Evolutionary conservation across 2,329 filamentous ascomycete species (phyloP), one percentile per base, ranked within the genome.

Genomic region (Cytospora leucostoma): DNA sequence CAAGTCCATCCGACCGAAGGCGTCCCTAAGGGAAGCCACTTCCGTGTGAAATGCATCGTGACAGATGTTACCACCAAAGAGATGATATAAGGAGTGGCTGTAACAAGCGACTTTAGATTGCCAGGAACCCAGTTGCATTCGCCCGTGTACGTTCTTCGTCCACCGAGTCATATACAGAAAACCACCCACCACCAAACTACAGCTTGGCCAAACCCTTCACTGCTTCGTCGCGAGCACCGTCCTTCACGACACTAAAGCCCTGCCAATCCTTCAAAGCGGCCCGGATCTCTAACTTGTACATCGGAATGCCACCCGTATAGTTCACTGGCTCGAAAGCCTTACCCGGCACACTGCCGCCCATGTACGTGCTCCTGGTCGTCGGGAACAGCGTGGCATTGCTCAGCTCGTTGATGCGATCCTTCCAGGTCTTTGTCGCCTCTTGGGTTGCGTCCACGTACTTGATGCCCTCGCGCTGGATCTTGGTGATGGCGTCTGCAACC

Each of bases 291-390:
- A 13, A 35, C 7, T 56, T 59, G 53, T 81, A 81, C 3, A 40
- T 49, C 0, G 74, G 73, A 17, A 81, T 71, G 0, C 79, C 79
- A 0, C 75, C 79, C 0, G 77, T 61, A 62, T 79, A 87, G 55
- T 80, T 79, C 10, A 85, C 71, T 0, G 79, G 79, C 73, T 87
- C 84, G 33, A 75, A 75, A 0, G 75, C 68, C 73, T 86, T 86
- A 0, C 79, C 82, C 0, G 84, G 83, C 1, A 85, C 76, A 49
- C 76, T 84, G 0, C 78, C 80, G 3, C 85, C 84, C 79, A 85
- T 66, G 7, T 66, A 66, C 21, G 81, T 86, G 7, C 77, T 82
- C 33, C 72, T 75, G 0, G 78, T 79, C 0, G 75, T 79, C 0
- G 82, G 81, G 63, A 87, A 78, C 4, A 87, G 72, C 6, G 76